Evolutionary conservation across 1,284 basidiomycete genomes (phyloP).

Genomic region (Rhodotorula sp.): DNA sequence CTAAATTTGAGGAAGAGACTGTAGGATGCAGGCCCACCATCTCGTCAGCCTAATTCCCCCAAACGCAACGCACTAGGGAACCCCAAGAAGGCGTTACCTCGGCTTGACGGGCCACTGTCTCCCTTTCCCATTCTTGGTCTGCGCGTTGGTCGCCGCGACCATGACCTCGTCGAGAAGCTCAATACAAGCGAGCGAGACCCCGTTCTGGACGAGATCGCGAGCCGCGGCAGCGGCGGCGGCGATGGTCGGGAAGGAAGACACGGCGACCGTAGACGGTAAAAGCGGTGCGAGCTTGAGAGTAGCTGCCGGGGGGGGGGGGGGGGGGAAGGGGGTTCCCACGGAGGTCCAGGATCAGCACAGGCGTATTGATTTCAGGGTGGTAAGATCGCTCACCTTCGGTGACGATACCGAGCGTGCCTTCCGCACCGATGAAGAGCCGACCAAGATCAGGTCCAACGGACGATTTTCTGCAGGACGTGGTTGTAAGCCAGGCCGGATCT

Average conservation of each 20-base stretch:
- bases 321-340: too few species aligned
- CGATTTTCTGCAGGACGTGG: slow-evolving; percentile 60
- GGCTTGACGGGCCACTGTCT: slow-evolving; percentile 64
- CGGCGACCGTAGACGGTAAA: slow-evolving; percentile 65
- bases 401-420: slow-evolving; percentile 89
- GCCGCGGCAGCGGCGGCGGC: slow-evolving; percentile 61
- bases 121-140: slow-evolving; percentile 48
- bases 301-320: too few species aligned
- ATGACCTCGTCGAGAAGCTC: slow-evolving; percentile 66
- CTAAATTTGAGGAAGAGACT: slow-evolving; percentile 78
- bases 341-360: too few species aligned
- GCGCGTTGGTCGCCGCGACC: slow-evolving; percentile 61
- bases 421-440: slow-evolving; percentile 89
- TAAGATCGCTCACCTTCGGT: slow-evolving; percentile 61
- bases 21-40: not conserved
- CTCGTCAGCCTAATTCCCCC: too few species aligned
- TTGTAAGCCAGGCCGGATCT: too few species aligned
- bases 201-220: slow-evolving; percentile 64
- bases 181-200: slow-evolving; percentile 58
- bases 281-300: slow-evolving; percentile 74
- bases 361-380: not conserved
- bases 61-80: not conserved
- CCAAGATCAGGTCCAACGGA: slow-evolving; percentile 88
- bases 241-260: slow-evolving; percentile 56
- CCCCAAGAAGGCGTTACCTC: slow-evolving; percentile 41